Evolutionary conservation across 208 protist species (phyloP).

Genomic region (Wallacemonas rigidus): DNA sequence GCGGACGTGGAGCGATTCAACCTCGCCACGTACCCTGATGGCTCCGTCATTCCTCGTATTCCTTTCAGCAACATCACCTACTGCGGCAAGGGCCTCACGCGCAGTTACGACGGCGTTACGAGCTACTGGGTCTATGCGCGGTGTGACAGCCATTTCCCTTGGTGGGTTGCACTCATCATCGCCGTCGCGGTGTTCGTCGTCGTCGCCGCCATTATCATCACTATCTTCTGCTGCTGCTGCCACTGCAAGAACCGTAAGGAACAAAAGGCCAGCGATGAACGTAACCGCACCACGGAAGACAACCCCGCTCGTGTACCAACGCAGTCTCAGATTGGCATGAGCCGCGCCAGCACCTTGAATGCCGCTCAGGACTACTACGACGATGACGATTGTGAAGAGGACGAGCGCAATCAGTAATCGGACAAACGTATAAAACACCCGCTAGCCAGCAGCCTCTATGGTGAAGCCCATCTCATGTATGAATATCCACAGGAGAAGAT

Average conservation of each 20-base stretch:
- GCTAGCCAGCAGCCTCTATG: too few relatives aligned
- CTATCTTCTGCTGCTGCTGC: conserved; percentile 45
- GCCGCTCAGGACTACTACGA: background rate
- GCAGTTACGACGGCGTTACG: conserved; percentile 9
- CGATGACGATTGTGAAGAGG: conserved; percentile 26
- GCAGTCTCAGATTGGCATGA: conserved; percentile 57
- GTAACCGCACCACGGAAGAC: conserved; percentile 36
- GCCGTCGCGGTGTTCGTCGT: conserved; percentile 34
- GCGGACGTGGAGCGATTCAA: conserved; percentile 32
- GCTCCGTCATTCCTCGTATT: conserved; percentile 34
- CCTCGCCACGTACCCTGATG: conserved; percentile 59
- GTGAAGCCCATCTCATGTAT: too few relatives aligned
- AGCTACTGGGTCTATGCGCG: conserved; percentile 43
- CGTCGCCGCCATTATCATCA: conserved; percentile 41
- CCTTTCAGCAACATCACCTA: conserved; percentile 12
- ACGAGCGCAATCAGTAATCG: background rate
- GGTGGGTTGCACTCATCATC: conserved; percentile 60
- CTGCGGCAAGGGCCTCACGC: conserved; percentile 42
- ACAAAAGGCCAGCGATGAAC: conserved; percentile 23
- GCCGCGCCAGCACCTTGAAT: conserved; percentile 26
- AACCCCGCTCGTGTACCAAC: conserved; percentile 54
- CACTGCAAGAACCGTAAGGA: conserved; percentile 34
- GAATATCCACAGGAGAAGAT: too few relatives aligned
- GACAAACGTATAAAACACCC: background rate
- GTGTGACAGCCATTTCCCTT: conserved; percentile 46